Base-by-base conservation (phyloP, 228 moss, liverwort and hornwort genomes). In the Sphagnum fallax region DNA sequence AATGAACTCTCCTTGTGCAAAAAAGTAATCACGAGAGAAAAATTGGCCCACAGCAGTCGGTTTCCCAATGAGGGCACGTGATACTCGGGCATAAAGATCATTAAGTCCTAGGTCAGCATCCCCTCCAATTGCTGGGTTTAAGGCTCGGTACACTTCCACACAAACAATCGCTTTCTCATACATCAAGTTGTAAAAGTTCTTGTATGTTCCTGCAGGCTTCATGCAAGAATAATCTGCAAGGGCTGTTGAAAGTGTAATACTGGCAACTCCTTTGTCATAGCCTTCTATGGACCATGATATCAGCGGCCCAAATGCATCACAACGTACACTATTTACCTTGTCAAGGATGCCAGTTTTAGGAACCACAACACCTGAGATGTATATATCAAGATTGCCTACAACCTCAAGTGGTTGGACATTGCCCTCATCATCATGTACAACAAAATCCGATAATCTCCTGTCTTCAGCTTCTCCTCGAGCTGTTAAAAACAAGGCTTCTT, bases 201-300 rank as follows among this genome's bases (percentile, higher is more conserved):
- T 93, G 62, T 93, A 98, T 47, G 16, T 65, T 18, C 79, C 87
- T 10, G 91, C 81, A 0, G 97, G 87, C 70, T 93, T 91, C 10
- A 75, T 12, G 52, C 90, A 80, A 16, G 77, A 77, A 50, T 98
- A 98, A 18, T 90, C 93, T 1, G 90, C 88, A 7, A 90, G 75
- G 1, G 71, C 74, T 0, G 97, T 93, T 49, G 86, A 80, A 8
- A 98, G 74, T 9, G 69, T 87, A 16, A 98, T 74, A 4, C 79
- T 79, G 0, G 91, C 90, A 6, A 67, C 75, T 15, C 83, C 83
- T 71, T 87, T 79, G 53, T 98, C 97, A 67, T 98, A 98, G 4
- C 93, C 93, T 81, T 91, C 90, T 16, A 98, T 84, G 3, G 85
- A 91, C 97, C 97, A 98, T 48, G 87, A 80, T 0, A 67, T 58